Evolutionary conservation across 2,329 filamentous ascomycete species (phyloP).

Genomic region (Dryadomyces sulphureus): DNA sequence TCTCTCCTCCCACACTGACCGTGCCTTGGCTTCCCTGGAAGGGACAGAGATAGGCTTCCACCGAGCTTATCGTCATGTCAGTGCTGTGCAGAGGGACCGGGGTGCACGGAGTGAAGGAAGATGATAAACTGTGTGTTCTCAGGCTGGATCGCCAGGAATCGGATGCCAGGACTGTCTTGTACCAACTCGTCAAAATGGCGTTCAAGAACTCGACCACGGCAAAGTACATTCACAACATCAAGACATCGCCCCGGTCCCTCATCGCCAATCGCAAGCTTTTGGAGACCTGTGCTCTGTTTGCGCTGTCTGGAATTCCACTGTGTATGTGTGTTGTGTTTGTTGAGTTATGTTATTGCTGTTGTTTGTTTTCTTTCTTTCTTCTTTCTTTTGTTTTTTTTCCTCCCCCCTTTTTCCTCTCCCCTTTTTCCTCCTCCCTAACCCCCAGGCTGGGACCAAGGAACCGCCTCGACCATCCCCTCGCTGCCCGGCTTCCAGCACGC

Average conservation of each 20-base stretch:
- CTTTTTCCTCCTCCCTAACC: too few species aligned
- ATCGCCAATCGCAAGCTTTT: background rate
- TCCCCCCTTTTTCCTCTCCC: too few species aligned
- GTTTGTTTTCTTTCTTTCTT: too few species aligned
- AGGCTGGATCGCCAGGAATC: too few species aligned
- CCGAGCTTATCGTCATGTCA: background rate
- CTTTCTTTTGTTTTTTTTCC: too few species aligned
- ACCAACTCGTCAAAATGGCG: background rate
- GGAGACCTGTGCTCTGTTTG: background rate
- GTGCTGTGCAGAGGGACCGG: background rate
- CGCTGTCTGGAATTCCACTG: background rate
- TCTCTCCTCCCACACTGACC: too few species aligned
- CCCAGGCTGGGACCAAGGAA: conserved; percentile 10
- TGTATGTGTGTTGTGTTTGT: too few species aligned
- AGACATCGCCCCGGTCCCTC: background rate
- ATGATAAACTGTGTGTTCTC: too few species aligned
- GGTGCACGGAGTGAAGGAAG: too few species aligned
- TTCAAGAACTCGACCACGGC: background rate
- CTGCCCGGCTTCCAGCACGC: conserved; percentile 7
- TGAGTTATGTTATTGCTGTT: too few species aligned
- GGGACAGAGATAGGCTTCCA: background rate
- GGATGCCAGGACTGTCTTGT: too few species aligned
- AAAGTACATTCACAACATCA: conserved; percentile 1
- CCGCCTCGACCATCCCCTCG: conserved; percentile 5
- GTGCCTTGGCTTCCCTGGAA: background rate